These are phyloP conservation scores for Brassica carinata DNA, from an alignment of 345 rosid species.

Conservation along the genomic window DNA sequence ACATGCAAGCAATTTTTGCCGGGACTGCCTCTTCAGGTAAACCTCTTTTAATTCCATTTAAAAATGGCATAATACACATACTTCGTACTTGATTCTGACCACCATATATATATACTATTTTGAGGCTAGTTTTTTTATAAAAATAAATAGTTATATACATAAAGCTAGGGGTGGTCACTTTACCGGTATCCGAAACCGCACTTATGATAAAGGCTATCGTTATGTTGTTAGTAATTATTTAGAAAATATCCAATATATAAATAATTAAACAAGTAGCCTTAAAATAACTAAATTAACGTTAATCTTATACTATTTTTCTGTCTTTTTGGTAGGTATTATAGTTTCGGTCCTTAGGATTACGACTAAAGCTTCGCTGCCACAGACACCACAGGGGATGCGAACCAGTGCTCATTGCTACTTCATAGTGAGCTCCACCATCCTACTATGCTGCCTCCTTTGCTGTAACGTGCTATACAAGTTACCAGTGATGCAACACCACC, in stretches of 20 bases:
- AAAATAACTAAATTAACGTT: not conserved
- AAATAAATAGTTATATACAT: not conserved
- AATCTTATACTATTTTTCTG: not conserved
- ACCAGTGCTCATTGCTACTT: conserved; percentile 81
- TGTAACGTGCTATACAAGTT: conserved; percentile 69
- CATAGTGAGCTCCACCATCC: conserved; percentile 61
- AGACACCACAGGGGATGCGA: conserved; percentile 64
- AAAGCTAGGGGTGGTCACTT: too few relatives aligned
- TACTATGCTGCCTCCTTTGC: conserved; percentile 62
- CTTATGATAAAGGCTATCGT: not conserved
- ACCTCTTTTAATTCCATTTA: not conserved
- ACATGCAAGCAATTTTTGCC: conserved; percentile 95
- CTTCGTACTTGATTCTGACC: not conserved
- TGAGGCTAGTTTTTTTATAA: not conserved
- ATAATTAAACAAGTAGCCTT: not conserved
- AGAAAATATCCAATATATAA: not conserved
- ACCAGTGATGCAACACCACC: conserved; percentile 68
- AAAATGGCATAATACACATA: not conserved
- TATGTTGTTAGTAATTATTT: not conserved
- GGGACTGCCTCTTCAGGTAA: conserved; percentile 97
- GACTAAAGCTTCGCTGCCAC: conserved; percentile 86
- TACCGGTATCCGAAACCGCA: too few relatives aligned
- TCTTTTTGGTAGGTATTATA: conserved; percentile 58
- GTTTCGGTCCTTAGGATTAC: conserved; percentile 72
- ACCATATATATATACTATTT: not conserved